These are phyloP conservation scores for Ambrosia hybrid DNA, from an alignment of 140 eudicot genomes.

Conservation along the genomic window DNA sequence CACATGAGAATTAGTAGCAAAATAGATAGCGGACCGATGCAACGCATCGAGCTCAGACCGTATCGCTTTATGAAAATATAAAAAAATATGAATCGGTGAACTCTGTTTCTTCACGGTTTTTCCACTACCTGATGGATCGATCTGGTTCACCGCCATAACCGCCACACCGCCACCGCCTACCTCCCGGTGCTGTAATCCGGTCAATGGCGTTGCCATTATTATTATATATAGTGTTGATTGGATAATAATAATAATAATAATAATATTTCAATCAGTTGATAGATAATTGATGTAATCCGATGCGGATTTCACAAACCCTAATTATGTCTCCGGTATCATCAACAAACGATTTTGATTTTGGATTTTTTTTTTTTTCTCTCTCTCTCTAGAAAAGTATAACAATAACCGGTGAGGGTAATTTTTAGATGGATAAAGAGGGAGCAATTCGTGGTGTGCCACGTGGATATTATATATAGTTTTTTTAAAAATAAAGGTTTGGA, in stretches of 20 bases:
- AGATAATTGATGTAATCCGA: constrained; percentile 26
- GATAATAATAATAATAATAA: too few species aligned
- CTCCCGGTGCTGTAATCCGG: constrained; percentile 61
- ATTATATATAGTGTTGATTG: too few species aligned
- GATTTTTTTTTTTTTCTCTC: constrained; percentile 10
- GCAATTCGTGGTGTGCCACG: constrained; percentile 65
- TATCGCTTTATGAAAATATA: constrained; percentile 89
- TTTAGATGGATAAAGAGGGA: constrained; percentile 57
- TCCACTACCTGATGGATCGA: constrained; percentile 40
- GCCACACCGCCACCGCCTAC: constrained; percentile 66
- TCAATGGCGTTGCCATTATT: constrained; percentile 82
- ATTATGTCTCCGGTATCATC: constrained; percentile 32
- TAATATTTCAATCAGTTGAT: constrained; percentile 3
- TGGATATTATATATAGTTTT: constrained; percentile 27
- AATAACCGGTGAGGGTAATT: constrained; percentile 12
- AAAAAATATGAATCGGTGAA: constrained; percentile 84
- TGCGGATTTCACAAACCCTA: constrained; percentile 50
- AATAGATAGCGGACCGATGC: constrained; percentile 65
- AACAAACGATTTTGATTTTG: constrained; percentile 9
- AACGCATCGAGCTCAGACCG: constrained; percentile 77
- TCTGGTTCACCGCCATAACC: constrained; percentile 59
- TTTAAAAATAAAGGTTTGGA: too few species aligned
- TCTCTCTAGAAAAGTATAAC: constrained; percentile 12
- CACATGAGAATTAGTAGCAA: constrained; percentile 58
- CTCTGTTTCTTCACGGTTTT: constrained; percentile 24